Evolutionary conservation across 78 protist genomes (phyloP), one percentile per base, ranked within the genome.

Genomic region (Dictyostelium citrinum): DNA sequence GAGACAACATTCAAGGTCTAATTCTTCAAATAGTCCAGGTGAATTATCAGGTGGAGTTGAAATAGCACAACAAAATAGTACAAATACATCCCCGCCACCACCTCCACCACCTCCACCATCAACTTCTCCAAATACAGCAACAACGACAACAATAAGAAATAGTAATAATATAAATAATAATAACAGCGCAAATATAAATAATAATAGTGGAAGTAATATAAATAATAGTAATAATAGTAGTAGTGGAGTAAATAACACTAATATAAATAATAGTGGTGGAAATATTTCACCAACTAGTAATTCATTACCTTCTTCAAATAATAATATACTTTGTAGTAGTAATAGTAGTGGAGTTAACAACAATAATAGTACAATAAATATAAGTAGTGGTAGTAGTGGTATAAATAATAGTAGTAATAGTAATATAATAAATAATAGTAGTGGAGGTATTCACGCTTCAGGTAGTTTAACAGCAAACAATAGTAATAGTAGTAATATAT

Each of bases 1-100:
- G 31, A 29, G 91, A 60, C 91, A 85, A 41, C 91, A 85, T 29
- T 85, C 91, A 20, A 14, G 91, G 77, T 85, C 91, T 33, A 64
- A 64, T 10, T 85, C 91, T 14, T 16, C 90, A 22, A 83, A 22
- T 10, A 72, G 84, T 79, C 29, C 41, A 10, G 31, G 80, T 74
- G 80, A 33, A 79, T 41, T 22, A 9, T 49, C 68, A 33, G 77
- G 77, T 70, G 77, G 77, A 70, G 43, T 33, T 33, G 33, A 67
- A 27, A 67, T 27, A 27, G 6, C 16, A 67, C 43, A 31, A 24
- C n/a, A n/a, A 71, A 71, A 31, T 33, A 71, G 49, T 71, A 14
- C 49, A 71, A 33, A 20, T 71, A 71, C 43, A 33, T n/a, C 5
- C 12, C 12, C 51, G 37, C 43, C 5, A 33, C 12, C 51, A 71